Evolutionary conservation across 495 filamentous ascomycete genomes (phyloP).

Genomic region (Poronia punctata): DNA sequence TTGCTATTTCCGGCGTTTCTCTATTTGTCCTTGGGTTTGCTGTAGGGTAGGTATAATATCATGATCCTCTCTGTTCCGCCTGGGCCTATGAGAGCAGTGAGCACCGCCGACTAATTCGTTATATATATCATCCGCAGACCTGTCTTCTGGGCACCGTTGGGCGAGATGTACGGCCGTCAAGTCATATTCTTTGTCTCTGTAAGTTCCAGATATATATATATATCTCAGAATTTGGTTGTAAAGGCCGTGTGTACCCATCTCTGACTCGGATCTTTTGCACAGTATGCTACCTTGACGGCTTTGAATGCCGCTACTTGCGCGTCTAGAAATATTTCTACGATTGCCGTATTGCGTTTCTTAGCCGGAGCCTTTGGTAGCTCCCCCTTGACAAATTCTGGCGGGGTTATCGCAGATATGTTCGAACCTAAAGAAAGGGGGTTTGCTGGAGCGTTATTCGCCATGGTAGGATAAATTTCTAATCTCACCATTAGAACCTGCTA

Average conservation of each 20-base stretch:
- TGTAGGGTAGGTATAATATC: conserved; percentile 30
- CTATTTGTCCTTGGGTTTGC: conserved; percentile 73
- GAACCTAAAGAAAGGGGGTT: conserved; percentile 53
- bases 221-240: conserved; percentile 25
- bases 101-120: conserved; percentile 24
- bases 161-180: conserved; percentile 69
- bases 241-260: conserved; percentile 58
- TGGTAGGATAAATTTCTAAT: conserved; percentile 33
- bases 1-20: conserved; percentile 61
- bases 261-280: conserved; percentile 35
- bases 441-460: conserved; percentile 57
- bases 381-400: conserved; percentile 64
- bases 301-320: conserved; percentile 63
- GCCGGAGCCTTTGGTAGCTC: conserved; percentile 73
- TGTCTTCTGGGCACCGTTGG: conserved; percentile 25
- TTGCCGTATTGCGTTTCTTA: conserved; percentile 72
- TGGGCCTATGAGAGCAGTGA: conserved; percentile 13
- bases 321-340: conserved; percentile 53
- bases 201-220: conserved; percentile 18
- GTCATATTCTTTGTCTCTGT: conserved; percentile 49
- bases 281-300: conserved; percentile 46
- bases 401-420: conserved; percentile 74
- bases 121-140: conserved; percentile 13
- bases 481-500: conserved; percentile 31
- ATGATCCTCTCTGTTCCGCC: background rate